Evolutionary conservation across 106 monocot species (phyloP).

Genomic region (Acanthochlamys bracteata): DNA sequence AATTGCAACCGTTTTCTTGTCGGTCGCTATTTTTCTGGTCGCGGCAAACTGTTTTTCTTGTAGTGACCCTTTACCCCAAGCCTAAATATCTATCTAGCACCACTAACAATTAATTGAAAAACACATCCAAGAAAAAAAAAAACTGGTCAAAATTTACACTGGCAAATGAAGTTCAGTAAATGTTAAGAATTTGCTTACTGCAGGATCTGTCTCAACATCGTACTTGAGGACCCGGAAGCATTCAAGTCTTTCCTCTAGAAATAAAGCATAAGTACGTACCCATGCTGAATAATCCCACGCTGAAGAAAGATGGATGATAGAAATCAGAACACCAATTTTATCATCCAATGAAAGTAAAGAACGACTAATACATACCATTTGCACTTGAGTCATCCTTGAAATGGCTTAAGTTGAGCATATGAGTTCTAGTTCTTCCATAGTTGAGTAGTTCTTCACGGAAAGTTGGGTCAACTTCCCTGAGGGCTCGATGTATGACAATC

Average conservation of each 20-base stretch:
- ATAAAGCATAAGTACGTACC: constrained; percentile 88
- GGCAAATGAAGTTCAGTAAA: too few species aligned
- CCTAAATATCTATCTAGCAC: too few species aligned
- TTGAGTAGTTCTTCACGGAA: constrained; percentile 96
- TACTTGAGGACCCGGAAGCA: constrained; percentile 75
- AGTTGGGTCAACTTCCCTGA: constrained; percentile 90
- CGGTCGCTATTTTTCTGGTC: too few species aligned
- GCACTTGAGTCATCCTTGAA: constrained; percentile 98
- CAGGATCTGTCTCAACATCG: constrained; percentile 80
- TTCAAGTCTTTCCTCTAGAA: constrained; percentile 92
- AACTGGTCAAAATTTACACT: too few species aligned
- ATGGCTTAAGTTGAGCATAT: constrained; percentile 89
- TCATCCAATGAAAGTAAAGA: background rate
- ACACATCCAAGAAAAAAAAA: too few species aligned
- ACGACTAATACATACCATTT: constrained; percentile 36
- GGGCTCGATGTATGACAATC: constrained; percentile 87
- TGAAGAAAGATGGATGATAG: constrained; percentile 26
- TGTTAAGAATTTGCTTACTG: constrained; percentile 33
- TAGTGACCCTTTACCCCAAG: too few species aligned
- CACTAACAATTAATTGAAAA: background rate
- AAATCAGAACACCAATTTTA: background rate
- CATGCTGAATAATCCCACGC: constrained; percentile 98
- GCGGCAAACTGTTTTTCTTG: too few species aligned
- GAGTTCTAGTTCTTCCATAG: constrained; percentile 73
- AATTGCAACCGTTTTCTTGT: too few species aligned